A percentile compares a stretch with the other conserved stretches of the same genome.
Evolutionary conservation across 2,329 filamentous ascomycete genomes (phyloP).

Genomic region (Aspergillus ochraceoroseus): DNA sequence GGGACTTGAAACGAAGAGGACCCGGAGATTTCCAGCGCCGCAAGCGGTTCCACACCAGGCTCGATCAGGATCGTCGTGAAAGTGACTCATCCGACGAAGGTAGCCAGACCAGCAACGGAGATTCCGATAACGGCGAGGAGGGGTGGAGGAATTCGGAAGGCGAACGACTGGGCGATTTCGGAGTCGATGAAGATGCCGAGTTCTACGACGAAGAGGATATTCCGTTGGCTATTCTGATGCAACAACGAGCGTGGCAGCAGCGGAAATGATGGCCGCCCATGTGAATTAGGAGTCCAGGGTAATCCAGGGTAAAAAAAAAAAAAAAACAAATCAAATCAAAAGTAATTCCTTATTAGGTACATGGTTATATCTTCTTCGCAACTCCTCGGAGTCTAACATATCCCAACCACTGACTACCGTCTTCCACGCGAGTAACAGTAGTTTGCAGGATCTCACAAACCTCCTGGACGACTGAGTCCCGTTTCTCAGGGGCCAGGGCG

Average conservation of each 20-base stretch:
- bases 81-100: slow-evolving; percentile 17
- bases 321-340: background rate
- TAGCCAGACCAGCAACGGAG: slow-evolving; percentile 20
- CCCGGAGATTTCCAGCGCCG: slow-evolving; percentile 48
- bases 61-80: slow-evolving; percentile 21
- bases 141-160: slow-evolving; percentile 60
- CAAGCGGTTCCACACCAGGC: slow-evolving; percentile 41
- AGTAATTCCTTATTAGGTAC: background rate
- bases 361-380: slow-evolving; percentile 31
- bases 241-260: slow-evolving; percentile 31
- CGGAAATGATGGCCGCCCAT: background rate
- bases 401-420: slow-evolving; percentile 51
- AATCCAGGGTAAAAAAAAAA: background rate
- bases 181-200: slow-evolving; percentile 60
- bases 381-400: slow-evolving; percentile 46
- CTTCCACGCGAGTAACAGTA: slow-evolving; percentile 54
- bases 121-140: slow-evolving; percentile 51
- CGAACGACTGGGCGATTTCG: slow-evolving; percentile 58
- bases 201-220: slow-evolving; percentile 61
- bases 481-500: slow-evolving; percentile 44
- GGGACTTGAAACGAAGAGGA: slow-evolving; percentile 53
- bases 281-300: background rate
- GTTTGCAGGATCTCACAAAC: slow-evolving; percentile 52
- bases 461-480: slow-evolving; percentile 53
- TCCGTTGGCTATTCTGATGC: slow-evolving; percentile 53